These are phyloP conservation scores for Fonsecaea monophora DNA, from an alignment of 2,329 filamentous ascomycete genomes.

Conservation along the genomic window DNA sequence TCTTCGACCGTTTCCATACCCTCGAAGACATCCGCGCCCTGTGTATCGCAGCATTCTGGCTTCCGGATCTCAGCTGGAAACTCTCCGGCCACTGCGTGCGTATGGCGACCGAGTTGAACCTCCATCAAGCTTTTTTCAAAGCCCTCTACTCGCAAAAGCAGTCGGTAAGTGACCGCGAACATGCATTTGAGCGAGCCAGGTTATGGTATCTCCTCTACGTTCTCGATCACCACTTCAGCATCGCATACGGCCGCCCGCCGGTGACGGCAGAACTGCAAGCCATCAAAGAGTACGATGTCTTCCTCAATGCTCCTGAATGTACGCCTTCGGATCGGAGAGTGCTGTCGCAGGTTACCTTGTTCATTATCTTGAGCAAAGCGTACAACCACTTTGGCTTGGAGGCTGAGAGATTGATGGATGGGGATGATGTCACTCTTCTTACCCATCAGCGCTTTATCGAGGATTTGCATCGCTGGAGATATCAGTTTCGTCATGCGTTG, in stretches of 20 bases:
- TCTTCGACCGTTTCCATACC: constrained; percentile 64
- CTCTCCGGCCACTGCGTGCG: constrained; percentile 65
- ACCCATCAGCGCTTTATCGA: constrained; percentile 57
- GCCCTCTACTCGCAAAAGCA: constrained; percentile 58
- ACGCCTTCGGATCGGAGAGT: constrained; percentile 64
- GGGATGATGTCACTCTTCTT: constrained; percentile 44
- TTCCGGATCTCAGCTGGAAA: constrained; percentile 68
- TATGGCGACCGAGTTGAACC: constrained; percentile 64
- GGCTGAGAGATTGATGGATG: constrained; percentile 41
- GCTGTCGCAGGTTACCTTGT: constrained; percentile 64
- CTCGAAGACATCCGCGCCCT: constrained; percentile 66
- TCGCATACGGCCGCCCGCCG: constrained; percentile 65
- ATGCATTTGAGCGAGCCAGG: constrained; percentile 59
- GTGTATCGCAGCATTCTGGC: constrained; percentile 68
- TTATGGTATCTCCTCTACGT: constrained; percentile 70
- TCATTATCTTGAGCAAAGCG: constrained; percentile 64
- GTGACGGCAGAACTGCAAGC: constrained; percentile 65
- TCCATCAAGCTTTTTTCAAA: constrained; percentile 62
- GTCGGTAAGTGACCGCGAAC: constrained; percentile 30
- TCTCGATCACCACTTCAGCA: constrained; percentile 70
- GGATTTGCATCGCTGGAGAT: constrained; percentile 61
- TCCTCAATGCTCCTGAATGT: constrained; percentile 60
- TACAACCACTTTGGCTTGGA: constrained; percentile 65
- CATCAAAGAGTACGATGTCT: constrained; percentile 64
- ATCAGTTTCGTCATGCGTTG: constrained; percentile 51